These are phyloP conservation scores for Aspergillus sclerotialis DNA, from an alignment of 2,329 filamentous ascomycete species.

Conservation along the genomic window DNA sequence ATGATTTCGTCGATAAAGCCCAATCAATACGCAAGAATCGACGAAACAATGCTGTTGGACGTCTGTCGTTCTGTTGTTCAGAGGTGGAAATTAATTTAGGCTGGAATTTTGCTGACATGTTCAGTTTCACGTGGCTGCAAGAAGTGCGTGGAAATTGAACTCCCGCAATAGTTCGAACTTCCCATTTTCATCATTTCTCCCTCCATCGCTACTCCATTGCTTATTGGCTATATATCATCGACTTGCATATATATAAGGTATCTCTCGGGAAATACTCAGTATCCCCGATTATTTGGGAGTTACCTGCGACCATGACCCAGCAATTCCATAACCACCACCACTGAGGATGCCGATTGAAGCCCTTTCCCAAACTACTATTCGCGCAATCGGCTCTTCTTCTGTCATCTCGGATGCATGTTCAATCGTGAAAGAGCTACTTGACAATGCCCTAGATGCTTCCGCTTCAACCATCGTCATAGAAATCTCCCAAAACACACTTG, in stretches of 20 bases:
- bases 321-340: background rate
- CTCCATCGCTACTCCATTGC: background rate
- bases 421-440: constrained; percentile 58
- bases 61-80: no score
- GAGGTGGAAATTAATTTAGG: no score
- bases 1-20: no score
- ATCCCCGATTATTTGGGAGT: no score
- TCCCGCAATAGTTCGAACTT: no score
- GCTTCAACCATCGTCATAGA: constrained; percentile 54
- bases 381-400: constrained; percentile 51
- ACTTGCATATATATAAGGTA: constrained; percentile 2
- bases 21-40: no score
- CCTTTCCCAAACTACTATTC: constrained; percentile 36
- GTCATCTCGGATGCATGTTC: constrained; percentile 51
- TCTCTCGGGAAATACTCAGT: no score
- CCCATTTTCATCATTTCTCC: background rate
- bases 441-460: constrained; percentile 60
- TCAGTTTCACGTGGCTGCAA: background rate
- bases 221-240: constrained; percentile 1
- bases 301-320: no score
- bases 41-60: no score
- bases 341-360: constrained; percentile 40
- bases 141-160: constrained; percentile 3
- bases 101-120: no score
- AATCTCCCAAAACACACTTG: constrained; percentile 52